phyloP scores from a whole-genome alignment of 164 flowering plant species.

The Hamamelis virginiana region DNA sequence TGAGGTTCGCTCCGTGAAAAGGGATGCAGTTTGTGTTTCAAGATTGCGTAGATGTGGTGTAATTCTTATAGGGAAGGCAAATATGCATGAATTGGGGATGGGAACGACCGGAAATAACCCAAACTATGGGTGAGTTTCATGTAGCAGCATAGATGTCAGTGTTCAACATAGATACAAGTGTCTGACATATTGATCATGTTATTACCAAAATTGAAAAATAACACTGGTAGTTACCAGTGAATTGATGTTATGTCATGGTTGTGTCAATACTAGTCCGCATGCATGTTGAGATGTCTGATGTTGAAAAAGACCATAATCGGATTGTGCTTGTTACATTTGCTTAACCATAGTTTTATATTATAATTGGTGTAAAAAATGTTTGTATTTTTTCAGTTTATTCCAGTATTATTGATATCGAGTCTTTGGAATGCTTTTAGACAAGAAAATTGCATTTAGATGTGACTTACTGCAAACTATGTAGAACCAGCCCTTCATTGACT shows the following conservation, averaged over 20 bases:
- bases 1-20: constrained; percentile 57
- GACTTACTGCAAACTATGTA: not conserved
- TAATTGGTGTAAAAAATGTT: not conserved
- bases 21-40: constrained; percentile 80
- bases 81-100: constrained; percentile 96
- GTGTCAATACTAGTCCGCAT: not conserved
- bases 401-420: not conserved
- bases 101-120: constrained; percentile 96
- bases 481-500: not conserved
- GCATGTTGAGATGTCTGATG: not conserved
- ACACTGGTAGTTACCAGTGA: no score
- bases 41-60: constrained; percentile 88
- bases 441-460: not conserved
- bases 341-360: not conserved
- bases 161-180: no score
- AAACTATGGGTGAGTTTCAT: constrained; percentile 77
- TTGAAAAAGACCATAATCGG: not conserved
- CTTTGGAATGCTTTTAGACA: not conserved
- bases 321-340: constrained; percentile 6
- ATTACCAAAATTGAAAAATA: no score
- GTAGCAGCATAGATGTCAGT: no score
- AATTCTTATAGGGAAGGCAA: constrained; percentile 86
- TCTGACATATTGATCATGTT: no score
- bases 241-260: not conserved
- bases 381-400: not conserved